These are phyloP conservation scores for Eutrema heterophyllum DNA, from an alignment of 345 rosid species.

Conservation along the genomic window DNA sequence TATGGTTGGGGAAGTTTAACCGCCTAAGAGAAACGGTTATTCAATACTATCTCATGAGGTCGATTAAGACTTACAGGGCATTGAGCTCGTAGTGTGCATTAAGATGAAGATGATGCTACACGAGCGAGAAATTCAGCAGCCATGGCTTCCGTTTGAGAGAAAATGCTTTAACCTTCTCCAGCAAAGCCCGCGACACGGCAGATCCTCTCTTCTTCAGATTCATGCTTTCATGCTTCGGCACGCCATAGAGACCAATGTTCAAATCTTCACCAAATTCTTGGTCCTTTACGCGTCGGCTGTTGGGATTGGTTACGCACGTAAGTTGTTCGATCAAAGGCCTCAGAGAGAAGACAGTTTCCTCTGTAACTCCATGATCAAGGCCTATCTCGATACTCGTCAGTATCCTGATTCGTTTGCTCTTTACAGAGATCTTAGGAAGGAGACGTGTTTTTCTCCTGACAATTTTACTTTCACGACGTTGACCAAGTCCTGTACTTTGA, in stretches of 20 bases:
- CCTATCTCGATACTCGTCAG: conserved; percentile 40
- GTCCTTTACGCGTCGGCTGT: conserved; percentile 31
- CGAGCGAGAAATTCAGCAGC: conserved; percentile 19
- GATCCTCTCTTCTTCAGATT: conserved; percentile 42
- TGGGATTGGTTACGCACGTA: conserved; percentile 47
- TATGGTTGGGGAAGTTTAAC: neutral
- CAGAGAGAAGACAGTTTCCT: conserved; percentile 52
- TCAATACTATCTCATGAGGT: neutral
- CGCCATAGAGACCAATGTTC: conserved; percentile 50
- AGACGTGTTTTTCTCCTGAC: conserved; percentile 49
- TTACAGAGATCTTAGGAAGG: conserved; percentile 44
- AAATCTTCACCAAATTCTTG: conserved; percentile 57
- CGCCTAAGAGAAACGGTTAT: neutral
- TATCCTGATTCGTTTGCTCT: conserved; percentile 43
- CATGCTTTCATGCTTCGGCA: conserved; percentile 64
- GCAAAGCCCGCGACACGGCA: conserved; percentile 23
- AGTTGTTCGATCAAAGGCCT: conserved; percentile 48
- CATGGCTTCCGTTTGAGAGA: conserved; percentile 54
- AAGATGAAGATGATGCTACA: neutral
- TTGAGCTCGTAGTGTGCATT: neutral
- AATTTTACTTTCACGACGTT: conserved; percentile 53
- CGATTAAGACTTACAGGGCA: neutral
- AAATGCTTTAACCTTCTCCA: conserved; percentile 52
- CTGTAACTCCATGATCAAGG: conserved; percentile 66
- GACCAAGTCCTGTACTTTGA: conserved; percentile 46